Evolutionary conservation across 106 monocot species (phyloP).

Genomic region (Dendrobium huoshanense): DNA sequence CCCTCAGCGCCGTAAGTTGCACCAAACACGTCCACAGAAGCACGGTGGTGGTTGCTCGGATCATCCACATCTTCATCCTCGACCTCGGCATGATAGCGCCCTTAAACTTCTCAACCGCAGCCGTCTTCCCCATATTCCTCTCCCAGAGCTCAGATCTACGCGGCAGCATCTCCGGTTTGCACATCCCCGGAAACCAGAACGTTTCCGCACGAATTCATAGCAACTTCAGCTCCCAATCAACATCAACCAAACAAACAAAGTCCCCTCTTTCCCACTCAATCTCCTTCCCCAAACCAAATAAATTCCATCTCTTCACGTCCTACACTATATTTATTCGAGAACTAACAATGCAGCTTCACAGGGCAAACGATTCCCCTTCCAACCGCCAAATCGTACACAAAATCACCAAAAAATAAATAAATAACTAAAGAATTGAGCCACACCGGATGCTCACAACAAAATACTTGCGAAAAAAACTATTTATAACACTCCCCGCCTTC

Average conservation of each 20-base stretch:
- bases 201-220: background rate
- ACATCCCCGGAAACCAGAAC: background rate
- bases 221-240: background rate
- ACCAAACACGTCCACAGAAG: constrained; percentile 82
- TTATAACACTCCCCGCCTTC: background rate
- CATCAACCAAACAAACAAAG: background rate
- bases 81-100: constrained; percentile 32
- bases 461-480: background rate
- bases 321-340: background rate
- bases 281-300: background rate
- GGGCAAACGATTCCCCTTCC: background rate
- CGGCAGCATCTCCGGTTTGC: background rate
- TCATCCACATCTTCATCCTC: constrained; percentile 71
- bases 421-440: background rate
- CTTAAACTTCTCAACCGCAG: constrained; percentile 19
- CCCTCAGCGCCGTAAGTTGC: constrained; percentile 73
- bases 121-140: constrained; percentile 18
- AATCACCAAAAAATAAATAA: background rate
- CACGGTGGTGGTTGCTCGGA: constrained; percentile 57
- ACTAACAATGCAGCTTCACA: constrained; percentile 1
- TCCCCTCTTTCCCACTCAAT: background rate
- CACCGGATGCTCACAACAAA: background rate
- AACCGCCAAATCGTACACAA: background rate
- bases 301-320: too few relatives aligned
- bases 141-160: background rate